These are phyloP conservation scores for Populus hybrid DNA, from an alignment of 441 rosid species.

Conservation along the genomic window DNA sequence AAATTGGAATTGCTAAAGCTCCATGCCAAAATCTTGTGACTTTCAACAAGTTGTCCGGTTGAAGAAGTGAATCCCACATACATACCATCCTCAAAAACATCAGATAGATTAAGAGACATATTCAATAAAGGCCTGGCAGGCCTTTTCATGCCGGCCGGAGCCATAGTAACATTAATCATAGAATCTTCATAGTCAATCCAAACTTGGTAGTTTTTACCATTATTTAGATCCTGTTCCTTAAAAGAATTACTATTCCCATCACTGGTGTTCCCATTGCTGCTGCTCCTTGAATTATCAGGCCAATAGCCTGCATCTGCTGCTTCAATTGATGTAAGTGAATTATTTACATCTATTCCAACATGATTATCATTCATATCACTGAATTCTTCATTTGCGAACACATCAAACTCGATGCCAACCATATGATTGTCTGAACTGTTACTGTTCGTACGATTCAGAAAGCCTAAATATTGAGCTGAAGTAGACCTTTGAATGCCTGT, in stretches of 20 bases:
- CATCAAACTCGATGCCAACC: slow-evolving; percentile 57
- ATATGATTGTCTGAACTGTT: slow-evolving; percentile 38
- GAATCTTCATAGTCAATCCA: slow-evolving; percentile 63
- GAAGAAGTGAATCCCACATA: slow-evolving; percentile 63
- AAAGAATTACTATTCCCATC: slow-evolving; percentile 17
- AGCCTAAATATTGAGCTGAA: slow-evolving; percentile 49
- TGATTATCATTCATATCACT: slow-evolving; percentile 53
- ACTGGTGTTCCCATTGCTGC: neutral
- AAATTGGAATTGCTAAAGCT: slow-evolving; percentile 62
- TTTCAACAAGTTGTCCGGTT: slow-evolving; percentile 49
- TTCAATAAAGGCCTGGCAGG: slow-evolving; percentile 46
- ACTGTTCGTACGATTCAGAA: slow-evolving; percentile 49
- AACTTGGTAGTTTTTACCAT: slow-evolving; percentile 64
- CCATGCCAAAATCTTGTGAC: slow-evolving; percentile 67
- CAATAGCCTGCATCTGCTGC: slow-evolving; percentile 47
- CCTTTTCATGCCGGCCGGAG: slow-evolving; percentile 33
- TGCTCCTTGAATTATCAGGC: slow-evolving; percentile 21
- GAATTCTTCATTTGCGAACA: slow-evolving; percentile 49
- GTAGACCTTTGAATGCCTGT: slow-evolving; percentile 45
- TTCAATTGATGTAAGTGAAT: slow-evolving; percentile 36
- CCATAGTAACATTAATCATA: slow-evolving; percentile 51
- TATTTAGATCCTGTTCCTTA: slow-evolving; percentile 43
- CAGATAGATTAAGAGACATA: slow-evolving; percentile 40
- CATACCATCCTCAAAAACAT: slow-evolving; percentile 59
- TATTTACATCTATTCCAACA: slow-evolving; percentile 60